A percentile compares a stretch with the other conserved stretches of the same genome.
Conservation (phyloP, 1,139 yeast species). For the Blastobotrys arbuscula region DNA sequence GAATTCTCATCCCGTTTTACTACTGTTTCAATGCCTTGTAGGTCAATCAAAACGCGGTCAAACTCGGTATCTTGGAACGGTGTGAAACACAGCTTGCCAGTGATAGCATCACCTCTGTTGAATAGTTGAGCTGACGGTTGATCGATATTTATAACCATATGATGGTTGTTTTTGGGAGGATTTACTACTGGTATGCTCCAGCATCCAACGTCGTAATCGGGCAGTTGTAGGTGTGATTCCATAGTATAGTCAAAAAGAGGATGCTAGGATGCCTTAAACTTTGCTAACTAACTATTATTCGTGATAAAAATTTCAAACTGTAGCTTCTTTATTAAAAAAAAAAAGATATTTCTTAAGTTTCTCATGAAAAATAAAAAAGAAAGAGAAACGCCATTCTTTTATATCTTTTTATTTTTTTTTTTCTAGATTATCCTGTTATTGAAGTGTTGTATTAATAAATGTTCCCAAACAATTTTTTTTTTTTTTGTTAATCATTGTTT, state of each 20-base stretch:
- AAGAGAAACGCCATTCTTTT: no score
- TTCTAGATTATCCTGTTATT: no score
- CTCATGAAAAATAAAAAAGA: no score
- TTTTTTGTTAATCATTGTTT: no score
- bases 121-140: conserved; percentile 2
- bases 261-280: no score
- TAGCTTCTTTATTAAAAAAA: no score
- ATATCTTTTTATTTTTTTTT: no score
- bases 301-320: no score
- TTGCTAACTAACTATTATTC: no score
- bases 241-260: neutral
- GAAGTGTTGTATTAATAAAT: no score
- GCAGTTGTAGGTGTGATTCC: conserved; percentile 5
- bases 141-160: conserved; percentile 6
- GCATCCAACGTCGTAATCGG: conserved; percentile 7
- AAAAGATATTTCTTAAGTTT: no score
- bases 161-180: neutral
- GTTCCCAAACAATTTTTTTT: no score
- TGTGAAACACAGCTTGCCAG: conserved; percentile 10
- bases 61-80: conserved; percentile 9
- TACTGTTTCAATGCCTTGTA: conserved; percentile 11
- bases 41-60: conserved; percentile 12
- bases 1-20: neutral
- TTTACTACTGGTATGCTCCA: neutral
- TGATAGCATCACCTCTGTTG: conserved; percentile 14